Conservation (phyloP, 2,329 filamentous ascomycete genomes). For the Hypoxylon sp. region DNA sequence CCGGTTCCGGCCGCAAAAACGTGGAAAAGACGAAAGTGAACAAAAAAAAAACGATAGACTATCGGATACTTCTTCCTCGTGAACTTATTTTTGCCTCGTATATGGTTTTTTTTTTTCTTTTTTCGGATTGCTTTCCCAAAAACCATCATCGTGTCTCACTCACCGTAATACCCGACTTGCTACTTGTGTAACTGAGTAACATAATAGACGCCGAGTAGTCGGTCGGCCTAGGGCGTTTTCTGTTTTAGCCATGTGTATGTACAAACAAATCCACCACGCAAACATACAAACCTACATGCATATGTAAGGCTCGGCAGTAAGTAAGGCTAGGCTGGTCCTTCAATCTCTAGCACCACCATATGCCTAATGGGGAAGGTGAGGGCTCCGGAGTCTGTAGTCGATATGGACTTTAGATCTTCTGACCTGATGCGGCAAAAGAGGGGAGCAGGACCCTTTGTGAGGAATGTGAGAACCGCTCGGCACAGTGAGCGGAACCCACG, state of each 20-base stretch:
- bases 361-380: constrained; percentile 2
- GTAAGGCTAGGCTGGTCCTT: constrained; percentile 6
- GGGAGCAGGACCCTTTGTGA: neutral
- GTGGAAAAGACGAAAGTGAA: constrained; percentile 2
- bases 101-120: constrained; percentile 10
- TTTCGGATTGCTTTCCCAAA: constrained; percentile 26
- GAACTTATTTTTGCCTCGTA: neutral
- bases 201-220: constrained; percentile 27
- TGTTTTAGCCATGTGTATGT: neutral
- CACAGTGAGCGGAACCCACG: neutral
- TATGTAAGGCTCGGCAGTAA: constrained; percentile 10
- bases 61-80: constrained; percentile 5
- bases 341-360: neutral
- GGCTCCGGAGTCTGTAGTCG: constrained; percentile 1
- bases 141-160: constrained; percentile 25
- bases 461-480: neutral
- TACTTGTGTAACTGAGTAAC: constrained; percentile 33
- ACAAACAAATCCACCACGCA: neutral
- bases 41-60: neutral
- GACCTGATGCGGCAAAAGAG: constrained; percentile 1
- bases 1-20: constrained; percentile 26
- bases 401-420: neutral
- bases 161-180: constrained; percentile 1
- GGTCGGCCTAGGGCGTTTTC: constrained; percentile 24
- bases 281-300: constrained; percentile 2